Conservation (phyloP, 805 yeast species). For the Brettanomyces naardenensis region DNA sequence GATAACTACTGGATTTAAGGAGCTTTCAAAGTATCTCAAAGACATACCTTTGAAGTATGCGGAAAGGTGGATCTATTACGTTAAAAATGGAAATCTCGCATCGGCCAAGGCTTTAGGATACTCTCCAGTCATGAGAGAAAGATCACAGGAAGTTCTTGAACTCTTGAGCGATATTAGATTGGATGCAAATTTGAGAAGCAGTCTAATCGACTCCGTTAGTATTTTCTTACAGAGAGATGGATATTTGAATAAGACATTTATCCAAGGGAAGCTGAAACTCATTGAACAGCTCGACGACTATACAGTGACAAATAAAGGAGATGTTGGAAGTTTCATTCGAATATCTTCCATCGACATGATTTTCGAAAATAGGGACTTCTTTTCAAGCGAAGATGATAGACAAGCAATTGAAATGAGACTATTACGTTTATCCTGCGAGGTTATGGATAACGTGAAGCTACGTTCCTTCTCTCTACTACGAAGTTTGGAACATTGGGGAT, state of each 20-base stretch:
- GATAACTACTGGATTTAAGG: slow-evolving; percentile 24
- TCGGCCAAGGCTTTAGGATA: slow-evolving; percentile 31
- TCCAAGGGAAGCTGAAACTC: slow-evolving; percentile 9
- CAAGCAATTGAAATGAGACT: slow-evolving; percentile 27
- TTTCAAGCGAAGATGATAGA: slow-evolving; percentile 8
- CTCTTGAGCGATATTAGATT: slow-evolving; percentile 21
- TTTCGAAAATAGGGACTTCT: slow-evolving; percentile 15
- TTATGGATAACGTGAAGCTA: slow-evolving; percentile 45
- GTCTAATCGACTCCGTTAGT: slow-evolving; percentile 17
- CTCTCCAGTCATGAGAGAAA: slow-evolving; percentile 9
- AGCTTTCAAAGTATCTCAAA: slow-evolving; percentile 14
- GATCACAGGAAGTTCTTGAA: slow-evolving; percentile 18
- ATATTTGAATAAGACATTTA: background rate
- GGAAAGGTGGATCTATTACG: slow-evolving; percentile 28
- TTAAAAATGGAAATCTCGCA: slow-evolving; percentile 30
- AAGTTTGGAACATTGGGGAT: slow-evolving; percentile 14
- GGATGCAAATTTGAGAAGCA: slow-evolving; percentile 23
- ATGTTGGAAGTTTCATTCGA: slow-evolving; percentile 79
- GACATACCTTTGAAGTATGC: slow-evolving; percentile 12
- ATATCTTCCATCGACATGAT: slow-evolving; percentile 37
- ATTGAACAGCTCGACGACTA: slow-evolving; percentile 59
- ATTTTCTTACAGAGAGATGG: background rate
- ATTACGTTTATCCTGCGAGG: slow-evolving; percentile 55
- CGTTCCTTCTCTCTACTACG: slow-evolving; percentile 33
- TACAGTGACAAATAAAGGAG: slow-evolving; percentile 75